Conservation (phyloP, 345 rosid genomes). For the Leavenworthia alabamica region DNA sequence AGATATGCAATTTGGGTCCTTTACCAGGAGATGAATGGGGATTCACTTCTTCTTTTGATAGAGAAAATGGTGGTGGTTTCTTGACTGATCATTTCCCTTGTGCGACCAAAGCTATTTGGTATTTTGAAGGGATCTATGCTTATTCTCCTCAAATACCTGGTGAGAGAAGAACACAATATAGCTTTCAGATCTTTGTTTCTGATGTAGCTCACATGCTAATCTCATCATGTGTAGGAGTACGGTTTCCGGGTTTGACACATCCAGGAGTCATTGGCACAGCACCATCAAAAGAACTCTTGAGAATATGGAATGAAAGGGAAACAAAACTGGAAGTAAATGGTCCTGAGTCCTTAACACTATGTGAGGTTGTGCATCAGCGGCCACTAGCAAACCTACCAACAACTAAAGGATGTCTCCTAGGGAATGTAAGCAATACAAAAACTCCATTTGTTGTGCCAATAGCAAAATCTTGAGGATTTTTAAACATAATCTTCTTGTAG, state of each 20-base stretch:
- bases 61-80: slow-evolving; percentile 87
- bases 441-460: too few relatives aligned
- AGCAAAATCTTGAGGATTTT: too few relatives aligned
- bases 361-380: slow-evolving; percentile 73
- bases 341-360: slow-evolving; percentile 39
- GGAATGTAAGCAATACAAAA: slow-evolving; percentile 63
- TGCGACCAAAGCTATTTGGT: slow-evolving; percentile 93
- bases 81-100: slow-evolving; percentile 87
- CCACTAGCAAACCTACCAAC: slow-evolving; percentile 77
- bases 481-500: slow-evolving; percentile 30
- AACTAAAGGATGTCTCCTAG: slow-evolving; percentile 65
- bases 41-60: slow-evolving; percentile 64
- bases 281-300: slow-evolving; percentile 70
- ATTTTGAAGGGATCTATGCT: slow-evolving; percentile 84
- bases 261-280: slow-evolving; percentile 89
- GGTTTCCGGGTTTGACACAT: slow-evolving; percentile 84
- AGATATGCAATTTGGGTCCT: slow-evolving; percentile 87
- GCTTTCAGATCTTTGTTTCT: background rate
- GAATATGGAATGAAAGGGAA: slow-evolving; percentile 79
- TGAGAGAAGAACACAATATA: too few relatives aligned
- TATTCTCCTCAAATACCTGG: slow-evolving; percentile 89
- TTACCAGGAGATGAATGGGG: slow-evolving; percentile 92
- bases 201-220: background rate
- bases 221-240: slow-evolving; percentile 39
- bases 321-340: slow-evolving; percentile 63